Base-by-base conservation (phyloP, 2,329 filamentous ascomycete species). In the Aspergillus sp. region DNA sequence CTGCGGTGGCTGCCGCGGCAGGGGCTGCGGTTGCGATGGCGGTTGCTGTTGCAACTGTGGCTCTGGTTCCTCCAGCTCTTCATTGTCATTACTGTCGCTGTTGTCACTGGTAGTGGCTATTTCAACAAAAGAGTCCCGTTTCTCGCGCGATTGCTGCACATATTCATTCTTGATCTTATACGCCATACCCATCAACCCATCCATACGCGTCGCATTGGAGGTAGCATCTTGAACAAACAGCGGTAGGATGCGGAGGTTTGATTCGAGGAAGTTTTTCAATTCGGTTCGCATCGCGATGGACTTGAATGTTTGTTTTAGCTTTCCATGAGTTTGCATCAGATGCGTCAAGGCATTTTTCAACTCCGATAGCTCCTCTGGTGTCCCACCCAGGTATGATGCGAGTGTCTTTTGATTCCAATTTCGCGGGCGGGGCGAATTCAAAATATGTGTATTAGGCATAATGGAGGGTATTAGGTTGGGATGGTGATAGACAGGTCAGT, bases 331-430 rank as follows among this genome's bases (percentile, higher is more conserved):
- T 12, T 19, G 19, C 40, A 37, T 42, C 33, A 42, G 37, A 12
- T 42, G 31, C 28, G 27, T 29, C 32, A 42, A 5, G 5, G 27
- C 40, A n/a, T 33, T 33, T 27, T 28, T 37, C 40, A 42, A 26
- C 6, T 36, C 29, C 5, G 9, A n/a, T 6, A 42, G 10, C 10
- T 42, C 40, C 9, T 37, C 12, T 29, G 26, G 27, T 4, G 40
- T 29, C 11, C 33, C 40, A 13, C 40, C 40, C 26, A 42, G 29
- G 26, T 32, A 42, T 7, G 11, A 30, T 30, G 33, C 40, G 19
- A 42, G 30, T 7, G 30, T 19, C 27, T 34, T 30, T 19, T 42
- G 40, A 13, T 42, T 42, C 40, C 40, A 42, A 13, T 42, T 30
- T 12, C 40, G 40, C n/a, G 40, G 40, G 12, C 36, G 36, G 2